These are phyloP conservation scores for Aquilaria yunnanensis DNA, from an alignment of 345 rosid genomes.

Conservation along the genomic window DNA sequence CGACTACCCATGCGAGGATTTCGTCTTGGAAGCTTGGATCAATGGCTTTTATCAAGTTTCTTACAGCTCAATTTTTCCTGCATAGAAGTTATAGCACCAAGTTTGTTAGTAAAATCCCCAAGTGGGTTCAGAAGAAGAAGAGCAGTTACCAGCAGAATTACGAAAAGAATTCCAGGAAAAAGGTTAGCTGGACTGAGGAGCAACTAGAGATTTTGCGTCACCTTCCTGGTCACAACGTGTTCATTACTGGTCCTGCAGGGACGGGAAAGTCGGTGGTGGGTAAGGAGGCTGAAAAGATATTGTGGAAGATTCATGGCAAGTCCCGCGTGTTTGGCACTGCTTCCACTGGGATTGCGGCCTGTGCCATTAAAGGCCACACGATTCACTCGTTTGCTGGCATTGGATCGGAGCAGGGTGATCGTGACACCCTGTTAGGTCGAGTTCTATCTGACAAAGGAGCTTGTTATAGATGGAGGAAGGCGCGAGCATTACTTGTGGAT, in stretches of 20 bases:
- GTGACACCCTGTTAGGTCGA: constrained; percentile 9
- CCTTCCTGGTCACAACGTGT: constrained; percentile 22
- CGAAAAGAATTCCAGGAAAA: neutral
- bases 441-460: constrained; percentile 18
- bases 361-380: constrained; percentile 28
- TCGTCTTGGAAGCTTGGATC: too few relatives aligned
- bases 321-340: constrained; percentile 30
- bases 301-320: constrained; percentile 11
- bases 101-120: neutral
- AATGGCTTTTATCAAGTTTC: neutral
- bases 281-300: constrained; percentile 8
- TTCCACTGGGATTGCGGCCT: constrained; percentile 35
- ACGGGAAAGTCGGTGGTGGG: constrained; percentile 31
- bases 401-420: neutral
- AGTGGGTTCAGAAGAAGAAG: constrained; percentile 1
- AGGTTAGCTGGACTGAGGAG: constrained; percentile 27
- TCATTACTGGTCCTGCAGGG: constrained; percentile 34
- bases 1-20: too few relatives aligned
- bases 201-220: constrained; percentile 20
- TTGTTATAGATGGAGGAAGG: constrained; percentile 25
- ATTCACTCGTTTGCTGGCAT: constrained; percentile 33
- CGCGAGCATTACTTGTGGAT: constrained; percentile 27
- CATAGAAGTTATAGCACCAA: constrained; percentile 17
- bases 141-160: constrained; percentile 2
- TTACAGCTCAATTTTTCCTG: constrained; percentile 8